phyloP scores from a whole-genome alignment of 768 basidiomycete genomes.

The Termitomyces sp. region DNA sequence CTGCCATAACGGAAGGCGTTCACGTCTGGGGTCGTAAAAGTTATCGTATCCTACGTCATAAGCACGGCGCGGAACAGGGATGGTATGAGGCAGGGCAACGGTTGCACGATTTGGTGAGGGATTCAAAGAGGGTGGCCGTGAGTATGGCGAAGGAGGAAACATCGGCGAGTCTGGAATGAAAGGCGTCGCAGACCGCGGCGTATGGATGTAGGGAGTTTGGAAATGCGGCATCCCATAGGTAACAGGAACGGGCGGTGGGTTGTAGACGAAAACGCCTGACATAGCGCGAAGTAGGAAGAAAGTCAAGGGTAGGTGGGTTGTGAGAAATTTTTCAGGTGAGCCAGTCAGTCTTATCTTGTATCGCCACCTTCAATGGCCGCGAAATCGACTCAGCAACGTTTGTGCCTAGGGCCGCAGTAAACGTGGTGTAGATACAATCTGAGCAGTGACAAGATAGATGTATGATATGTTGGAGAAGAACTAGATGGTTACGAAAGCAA shows the following conservation, averaged over 20 bases:
- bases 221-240: background rate
- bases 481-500: background rate
- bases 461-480: background rate
- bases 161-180: conserved; percentile 9
- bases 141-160: conserved; percentile 10
- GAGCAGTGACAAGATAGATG: background rate
- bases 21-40: background rate
- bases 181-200: conserved; percentile 2
- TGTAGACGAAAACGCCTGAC: conserved; percentile 11
- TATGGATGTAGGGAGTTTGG: conserved; percentile 6
- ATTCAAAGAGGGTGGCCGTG: background rate
- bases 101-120: conserved; percentile 1
- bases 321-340: background rate
- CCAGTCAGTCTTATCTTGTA: background rate
- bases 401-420: background rate
- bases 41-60: background rate
- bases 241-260: background rate
- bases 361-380: background rate
- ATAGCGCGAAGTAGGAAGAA: background rate
- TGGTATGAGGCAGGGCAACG: background rate
- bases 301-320: background rate
- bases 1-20: conserved; percentile 9
- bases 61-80: background rate
- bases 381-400: background rate
- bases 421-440: background rate